Conservation (phyloP, 805 yeast species). For the Metschnikowia aberdeeniae region DNA sequence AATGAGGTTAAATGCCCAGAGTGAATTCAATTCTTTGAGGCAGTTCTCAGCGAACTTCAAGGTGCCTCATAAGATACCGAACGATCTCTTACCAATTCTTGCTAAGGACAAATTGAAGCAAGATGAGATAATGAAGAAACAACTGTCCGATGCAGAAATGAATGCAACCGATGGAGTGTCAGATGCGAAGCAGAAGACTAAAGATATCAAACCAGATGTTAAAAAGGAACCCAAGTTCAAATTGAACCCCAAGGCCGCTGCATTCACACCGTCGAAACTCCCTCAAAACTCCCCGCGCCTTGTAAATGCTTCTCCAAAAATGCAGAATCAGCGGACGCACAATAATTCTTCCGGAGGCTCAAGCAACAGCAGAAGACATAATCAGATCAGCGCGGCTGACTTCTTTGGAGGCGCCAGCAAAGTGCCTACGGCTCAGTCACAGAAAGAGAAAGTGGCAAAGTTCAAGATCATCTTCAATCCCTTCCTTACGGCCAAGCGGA, state of each 20-base stretch:
- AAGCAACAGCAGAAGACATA: slow-evolving; percentile 26
- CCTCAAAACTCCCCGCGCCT: slow-evolving; percentile 26
- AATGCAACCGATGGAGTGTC: slow-evolving; percentile 1
- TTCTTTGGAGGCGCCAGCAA: slow-evolving; percentile 39
- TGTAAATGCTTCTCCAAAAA: slow-evolving; percentile 33
- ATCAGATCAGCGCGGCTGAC: slow-evolving; percentile 38
- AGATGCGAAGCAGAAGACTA: slow-evolving; percentile 5
- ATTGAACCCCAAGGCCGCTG: slow-evolving; percentile 65
- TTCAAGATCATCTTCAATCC: slow-evolving; percentile 49
- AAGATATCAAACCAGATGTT: neutral
- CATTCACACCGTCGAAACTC: slow-evolving; percentile 52
- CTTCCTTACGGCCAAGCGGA: slow-evolving; percentile 44
- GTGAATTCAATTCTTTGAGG: slow-evolving; percentile 64
- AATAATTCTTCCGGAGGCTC: slow-evolving; percentile 17
- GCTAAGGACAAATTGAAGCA: slow-evolving; percentile 66
- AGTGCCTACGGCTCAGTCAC: slow-evolving; percentile 37
- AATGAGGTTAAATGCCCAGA: slow-evolving; percentile 47
- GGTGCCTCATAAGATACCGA: slow-evolving; percentile 57
- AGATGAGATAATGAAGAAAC: slow-evolving; percentile 51
- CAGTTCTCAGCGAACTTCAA: slow-evolving; percentile 82
- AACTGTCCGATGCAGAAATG: slow-evolving; percentile 14
- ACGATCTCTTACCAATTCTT: slow-evolving; percentile 64
- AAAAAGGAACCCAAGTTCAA: slow-evolving; percentile 43
- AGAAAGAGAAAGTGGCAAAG: slow-evolving; percentile 30
- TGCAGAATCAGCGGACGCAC: slow-evolving; percentile 30